phyloP scores from a whole-genome alignment of 768 basidiomycete genomes.

The Amanita molliuscula region DNA sequence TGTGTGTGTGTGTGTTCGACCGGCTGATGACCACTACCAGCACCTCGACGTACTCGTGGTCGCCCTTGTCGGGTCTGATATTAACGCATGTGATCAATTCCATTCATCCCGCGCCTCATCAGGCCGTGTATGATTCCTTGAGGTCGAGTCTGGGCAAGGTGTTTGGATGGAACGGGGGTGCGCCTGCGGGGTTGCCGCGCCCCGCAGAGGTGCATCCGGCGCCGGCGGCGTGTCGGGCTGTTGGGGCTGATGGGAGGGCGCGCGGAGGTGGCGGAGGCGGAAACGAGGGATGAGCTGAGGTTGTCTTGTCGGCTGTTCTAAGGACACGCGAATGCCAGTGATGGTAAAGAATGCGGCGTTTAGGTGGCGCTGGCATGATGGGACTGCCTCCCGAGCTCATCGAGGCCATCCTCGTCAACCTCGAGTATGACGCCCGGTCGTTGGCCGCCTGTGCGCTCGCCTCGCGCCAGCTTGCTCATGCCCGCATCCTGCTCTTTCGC shows the following conservation, averaged over 20 bases:
- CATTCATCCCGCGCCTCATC: constrained; percentile 71
- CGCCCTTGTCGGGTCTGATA: constrained; percentile 55
- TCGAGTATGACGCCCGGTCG: no score
- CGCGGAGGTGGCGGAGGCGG: background rate
- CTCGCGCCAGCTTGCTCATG: no score
- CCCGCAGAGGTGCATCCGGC: background rate
- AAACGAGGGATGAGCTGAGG: no score
- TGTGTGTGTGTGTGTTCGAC: background rate
- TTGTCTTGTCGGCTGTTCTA: no score
- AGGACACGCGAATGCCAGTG: no score
- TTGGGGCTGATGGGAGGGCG: background rate
- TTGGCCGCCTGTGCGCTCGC: no score
- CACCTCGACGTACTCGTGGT: constrained; percentile 66
- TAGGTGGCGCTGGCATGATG: no score
- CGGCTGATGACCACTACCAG: constrained; percentile 21
- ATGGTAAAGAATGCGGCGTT: no score
- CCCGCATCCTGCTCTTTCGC: no score
- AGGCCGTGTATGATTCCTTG: constrained; percentile 57
- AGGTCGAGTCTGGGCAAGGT: constrained; percentile 29
- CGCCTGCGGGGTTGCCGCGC: constrained; percentile 7
- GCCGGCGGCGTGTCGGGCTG: background rate
- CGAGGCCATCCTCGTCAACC: no score
- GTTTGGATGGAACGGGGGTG: constrained; percentile 21
- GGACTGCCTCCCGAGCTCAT: no score
- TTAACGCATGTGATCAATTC: constrained; percentile 57